Evolutionary conservation across 108 stramenopile genomes (phyloP), one percentile per base, ranked within the genome.

Genomic region (Nannochloropsis gaditana): DNA sequence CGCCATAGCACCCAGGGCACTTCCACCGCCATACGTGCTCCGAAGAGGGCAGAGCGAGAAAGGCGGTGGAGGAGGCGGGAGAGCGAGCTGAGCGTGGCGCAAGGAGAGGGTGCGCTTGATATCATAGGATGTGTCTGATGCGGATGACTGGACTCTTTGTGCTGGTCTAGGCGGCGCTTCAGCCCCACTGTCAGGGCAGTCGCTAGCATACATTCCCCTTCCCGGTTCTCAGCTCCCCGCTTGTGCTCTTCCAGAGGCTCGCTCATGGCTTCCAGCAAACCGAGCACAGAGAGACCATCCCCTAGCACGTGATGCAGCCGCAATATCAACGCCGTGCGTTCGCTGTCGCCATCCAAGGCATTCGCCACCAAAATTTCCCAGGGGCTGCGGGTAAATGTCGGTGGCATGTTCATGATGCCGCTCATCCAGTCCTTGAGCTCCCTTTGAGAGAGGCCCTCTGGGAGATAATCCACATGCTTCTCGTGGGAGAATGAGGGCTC

Each of bases 111-210:
- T 31, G 31, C 31, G 31, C 31, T 31, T 31, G 31, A 31, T 31
- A 31, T 31, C 10, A 10, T 15, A 0, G 0, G 59, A 15, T n/a
- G 59, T n/a, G 4, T 73, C 59, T 73, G 5, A n/a, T 73, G 59
- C 31, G 31, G 31, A 31, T 31, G 31, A 31, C 31, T 31, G 31
- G 31, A 31, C 31, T 31, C 31, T n/a, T 3, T 15, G 59, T 8
- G 59, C 15, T 73, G 59, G n/a, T 73, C 19, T n/a, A n/a, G 59
- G 59, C 59, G 59, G n/a, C n/a, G 59, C 59, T 73, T 73, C 59
- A 73, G 19, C 19, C 59, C 59, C 8, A 73, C 59, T n/a, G 15
- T 73, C 2, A 73, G 59, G 3, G 59, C 59, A 15, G 59, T n/a
- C n/a, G 59, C 59, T n/a, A 73, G 59, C 59, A 73, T 73, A n/a